A percentile compares a stretch with the other conserved stretches of the same genome.
Conservation (phyloP, 106 monocot genomes). For the Agapanthus africanus region DNA sequence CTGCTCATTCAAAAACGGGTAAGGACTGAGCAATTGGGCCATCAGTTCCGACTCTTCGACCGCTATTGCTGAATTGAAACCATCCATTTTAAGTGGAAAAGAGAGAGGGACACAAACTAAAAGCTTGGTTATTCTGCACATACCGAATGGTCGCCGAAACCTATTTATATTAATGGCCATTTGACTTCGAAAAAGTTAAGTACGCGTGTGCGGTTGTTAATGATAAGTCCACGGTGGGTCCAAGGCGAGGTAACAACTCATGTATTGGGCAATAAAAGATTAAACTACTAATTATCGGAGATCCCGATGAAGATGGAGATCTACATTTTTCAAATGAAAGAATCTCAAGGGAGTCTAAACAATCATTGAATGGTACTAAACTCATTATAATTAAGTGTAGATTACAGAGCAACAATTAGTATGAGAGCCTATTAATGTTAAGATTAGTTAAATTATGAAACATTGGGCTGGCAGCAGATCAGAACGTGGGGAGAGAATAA, state of each 20-base stretch:
- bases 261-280: too few relatives aligned
- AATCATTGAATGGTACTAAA: conserved; percentile 2
- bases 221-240: conserved; percentile 9
- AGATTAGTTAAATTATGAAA: too few relatives aligned
- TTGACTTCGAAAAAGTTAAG: background rate
- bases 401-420: too few relatives aligned
- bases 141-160: background rate
- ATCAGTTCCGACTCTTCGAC: conserved; percentile 30
- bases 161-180: background rate
- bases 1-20: conserved; percentile 14
- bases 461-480: too few relatives aligned
- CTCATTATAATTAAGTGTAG: too few relatives aligned
- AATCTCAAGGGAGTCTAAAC: background rate
- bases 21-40: conserved; percentile 24
- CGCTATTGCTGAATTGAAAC: background rate
- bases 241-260: background rate
- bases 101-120: background rate
- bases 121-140: background rate
- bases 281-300: background rate
- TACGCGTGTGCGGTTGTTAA: background rate
- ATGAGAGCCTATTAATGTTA: too few relatives aligned
- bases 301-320: conserved; percentile 3
- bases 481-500: too few relatives aligned
- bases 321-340: background rate
- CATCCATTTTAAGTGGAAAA: background rate